phyloP scores from a whole-genome alignment of 805 yeast species.

The Candida mattraensis region DNA sequence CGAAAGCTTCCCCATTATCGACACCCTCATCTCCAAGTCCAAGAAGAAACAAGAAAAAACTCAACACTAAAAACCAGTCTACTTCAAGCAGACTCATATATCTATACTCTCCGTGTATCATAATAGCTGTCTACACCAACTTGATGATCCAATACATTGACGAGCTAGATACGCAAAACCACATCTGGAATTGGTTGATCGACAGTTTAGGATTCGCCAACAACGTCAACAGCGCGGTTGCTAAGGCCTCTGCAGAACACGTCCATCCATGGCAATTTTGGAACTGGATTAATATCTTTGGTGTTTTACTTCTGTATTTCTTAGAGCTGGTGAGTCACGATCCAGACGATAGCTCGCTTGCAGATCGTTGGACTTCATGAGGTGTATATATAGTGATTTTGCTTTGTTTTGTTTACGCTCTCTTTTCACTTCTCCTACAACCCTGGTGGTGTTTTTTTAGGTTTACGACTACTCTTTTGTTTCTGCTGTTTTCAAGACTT shows the following conservation, averaged over 20 bases:
- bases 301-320: conserved; percentile 75
- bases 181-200: conserved; percentile 34
- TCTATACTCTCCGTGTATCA: conserved; percentile 89
- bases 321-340: conserved; percentile 59
- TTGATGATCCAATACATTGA: conserved; percentile 87
- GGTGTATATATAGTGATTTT: conserved; percentile 2
- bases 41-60: conserved; percentile 14
- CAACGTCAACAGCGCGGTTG: conserved; percentile 1
- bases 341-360: conserved; percentile 35
- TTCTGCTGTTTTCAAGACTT: neutral
- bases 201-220: conserved; percentile 22
- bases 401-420: conserved; percentile 1
- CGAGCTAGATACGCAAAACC: conserved; percentile 58
- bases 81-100: conserved; percentile 59
- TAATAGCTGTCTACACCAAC: conserved; percentile 94
- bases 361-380: conserved; percentile 32
- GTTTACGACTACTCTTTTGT: neutral
- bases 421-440: conserved; percentile 1
- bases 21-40: conserved; percentile 25
- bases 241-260: conserved; percentile 5
- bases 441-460: conserved; percentile 7
- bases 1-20: conserved; percentile 20
- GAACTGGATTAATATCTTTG: conserved; percentile 93
- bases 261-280: conserved; percentile 90
- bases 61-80: conserved; percentile 16